Base-by-base conservation (phyloP, 2,329 filamentous ascomycete species). In the Emericellopsis atlantica region DNA sequence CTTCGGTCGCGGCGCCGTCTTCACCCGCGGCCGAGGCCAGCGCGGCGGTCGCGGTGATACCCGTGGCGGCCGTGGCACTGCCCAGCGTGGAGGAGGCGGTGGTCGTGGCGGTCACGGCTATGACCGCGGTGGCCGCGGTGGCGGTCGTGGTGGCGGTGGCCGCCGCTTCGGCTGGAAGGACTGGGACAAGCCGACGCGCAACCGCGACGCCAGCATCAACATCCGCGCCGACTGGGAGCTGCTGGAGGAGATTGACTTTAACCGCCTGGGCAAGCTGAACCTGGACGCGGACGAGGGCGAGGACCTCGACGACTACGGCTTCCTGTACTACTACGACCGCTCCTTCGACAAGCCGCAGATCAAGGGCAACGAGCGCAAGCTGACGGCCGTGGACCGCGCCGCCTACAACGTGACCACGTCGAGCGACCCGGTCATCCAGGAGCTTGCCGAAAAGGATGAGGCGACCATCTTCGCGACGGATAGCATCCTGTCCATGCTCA, bases 401-500 rank as follows among this genome's bases (percentile, higher is more conserved):
- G 87, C 89, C 47, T 98, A 96, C 76, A 98, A 96, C 58, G 90
- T 96, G 58, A 95, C 90, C 43, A 96, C 92, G 10, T 93, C 90
- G 21, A 87, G 84, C 51, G 92, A 98, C 60, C 92, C 92, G 37
- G 78, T 98, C 54, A 94, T 98, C 59, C 90, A 96, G 69, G 90
- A 96, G 60, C 78, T 96, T 42, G 85, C 92, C 47, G 90, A 96
- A 54, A 93, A 89, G 71, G 80, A 94, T 57, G 89, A 95, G 67
- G 92, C 89, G 37, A 92, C 86, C 51, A 90, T 98, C 56, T 98
- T 96, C 58, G 88, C 92, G 48, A 95, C 92, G 36, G 89, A 95
- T 64, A 95, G 83, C 66, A 89, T 98, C 54, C 78, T 98, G 45
- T 96, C 90, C 50, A 96, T 95, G 88, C 81, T 98, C 54, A 98